Conservation (phyloP, 2,329 filamentous ascomycete genomes). For the Cladosporium sp. region DNA sequence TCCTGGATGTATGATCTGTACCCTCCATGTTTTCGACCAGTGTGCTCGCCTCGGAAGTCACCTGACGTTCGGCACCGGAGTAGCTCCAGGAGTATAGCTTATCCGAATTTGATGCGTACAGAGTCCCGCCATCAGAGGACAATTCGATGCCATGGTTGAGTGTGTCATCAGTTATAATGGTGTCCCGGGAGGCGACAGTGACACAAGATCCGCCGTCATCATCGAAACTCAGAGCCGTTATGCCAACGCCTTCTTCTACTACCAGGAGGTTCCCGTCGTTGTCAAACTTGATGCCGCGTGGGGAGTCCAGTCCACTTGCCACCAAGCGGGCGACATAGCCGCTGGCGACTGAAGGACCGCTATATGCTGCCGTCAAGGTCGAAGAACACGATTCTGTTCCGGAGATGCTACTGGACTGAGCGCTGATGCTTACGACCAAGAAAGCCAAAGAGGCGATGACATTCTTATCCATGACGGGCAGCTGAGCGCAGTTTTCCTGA, state of each 20-base stretch:
- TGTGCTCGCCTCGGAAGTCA: slow-evolving; percentile 43
- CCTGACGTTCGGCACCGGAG: slow-evolving; percentile 35
- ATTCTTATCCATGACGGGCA: neutral
- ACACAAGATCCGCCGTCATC: slow-evolving; percentile 22
- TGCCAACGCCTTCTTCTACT: slow-evolving; percentile 34
- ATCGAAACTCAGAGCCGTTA: slow-evolving; percentile 21
- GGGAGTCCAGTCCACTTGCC: slow-evolving; percentile 39
- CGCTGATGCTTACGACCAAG: neutral
- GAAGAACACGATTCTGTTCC: slow-evolving; percentile 27
- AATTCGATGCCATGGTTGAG: slow-evolving; percentile 48
- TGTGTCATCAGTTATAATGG: slow-evolving; percentile 26
- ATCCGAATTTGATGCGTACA: slow-evolving; percentile 51
- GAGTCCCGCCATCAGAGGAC: slow-evolving; percentile 42
- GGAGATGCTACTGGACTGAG: neutral
- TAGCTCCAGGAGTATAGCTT: slow-evolving; percentile 62
- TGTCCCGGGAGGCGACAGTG: slow-evolving; percentile 16
- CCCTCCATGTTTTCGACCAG: slow-evolving; percentile 58
- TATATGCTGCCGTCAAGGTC: slow-evolving; percentile 33
- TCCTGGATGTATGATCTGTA: slow-evolving; percentile 59
- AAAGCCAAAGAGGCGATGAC: neutral
- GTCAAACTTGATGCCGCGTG: slow-evolving; percentile 45
- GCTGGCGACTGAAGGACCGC: slow-evolving; percentile 35
- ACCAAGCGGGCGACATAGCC: slow-evolving; percentile 41
- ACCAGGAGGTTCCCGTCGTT: slow-evolving; percentile 43
- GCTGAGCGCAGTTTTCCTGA: neutral